These are phyloP conservation scores for Cryptosporidium ryanae DNA, from an alignment of 169 alveolate genomes.

Conservation along the genomic window DNA sequence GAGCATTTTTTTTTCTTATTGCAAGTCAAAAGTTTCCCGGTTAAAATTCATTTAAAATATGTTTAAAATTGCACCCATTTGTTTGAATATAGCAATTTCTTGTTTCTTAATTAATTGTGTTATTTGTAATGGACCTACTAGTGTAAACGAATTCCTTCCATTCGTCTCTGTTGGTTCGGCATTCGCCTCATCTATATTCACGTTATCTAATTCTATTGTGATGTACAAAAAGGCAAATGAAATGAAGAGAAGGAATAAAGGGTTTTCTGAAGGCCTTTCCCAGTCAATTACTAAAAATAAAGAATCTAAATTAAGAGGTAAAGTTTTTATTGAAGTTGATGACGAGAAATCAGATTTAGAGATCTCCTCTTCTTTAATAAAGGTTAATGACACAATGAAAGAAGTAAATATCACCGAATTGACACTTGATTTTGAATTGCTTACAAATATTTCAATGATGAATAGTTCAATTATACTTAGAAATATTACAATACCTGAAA, in stretches of 20 bases:
- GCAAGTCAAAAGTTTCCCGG: too few relatives aligned
- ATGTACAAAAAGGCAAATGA: constrained; percentile 3
- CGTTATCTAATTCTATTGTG: constrained; percentile 10
- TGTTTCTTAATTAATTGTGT: not conserved
- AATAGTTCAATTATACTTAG: not conserved
- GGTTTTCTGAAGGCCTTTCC: constrained; percentile 25
- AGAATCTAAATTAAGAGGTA: constrained; percentile 15
- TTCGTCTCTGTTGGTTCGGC: constrained; percentile 39
- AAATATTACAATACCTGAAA: too few relatives aligned
- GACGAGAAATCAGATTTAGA: not conserved
- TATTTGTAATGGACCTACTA: constrained; percentile 5
- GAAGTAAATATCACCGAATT: constrained; percentile 14
- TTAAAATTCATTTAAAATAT: too few relatives aligned
- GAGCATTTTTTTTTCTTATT: too few relatives aligned
- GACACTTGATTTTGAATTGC: not conserved
- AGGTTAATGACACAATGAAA: not conserved
- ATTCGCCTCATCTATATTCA: constrained; percentile 17
- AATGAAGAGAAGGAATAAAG: constrained; percentile 9
- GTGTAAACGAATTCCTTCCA: constrained; percentile 32
- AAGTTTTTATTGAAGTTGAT: not conserved
- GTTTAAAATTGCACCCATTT: too few relatives aligned
- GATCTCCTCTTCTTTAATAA: too few relatives aligned
- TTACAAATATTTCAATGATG: constrained; percentile 19
- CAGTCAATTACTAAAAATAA: constrained; percentile 3
- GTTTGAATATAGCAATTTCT: not conserved